phyloP scores from a whole-genome alignment of 75 land plant species.

The Cupressus sempervirens region DNA sequence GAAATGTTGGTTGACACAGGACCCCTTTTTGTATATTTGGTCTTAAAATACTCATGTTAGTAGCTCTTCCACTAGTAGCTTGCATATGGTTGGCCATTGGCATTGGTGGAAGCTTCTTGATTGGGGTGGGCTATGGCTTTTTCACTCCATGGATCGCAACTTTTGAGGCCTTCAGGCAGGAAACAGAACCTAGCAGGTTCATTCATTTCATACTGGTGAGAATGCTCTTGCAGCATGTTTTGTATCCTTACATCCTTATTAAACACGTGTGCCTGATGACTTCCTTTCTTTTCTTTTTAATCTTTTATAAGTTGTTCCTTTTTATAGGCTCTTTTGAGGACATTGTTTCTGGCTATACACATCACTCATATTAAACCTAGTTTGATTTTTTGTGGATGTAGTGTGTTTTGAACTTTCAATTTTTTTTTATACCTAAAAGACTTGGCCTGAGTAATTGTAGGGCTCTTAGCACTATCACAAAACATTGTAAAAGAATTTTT shows the following conservation, averaged over 20 bases:
- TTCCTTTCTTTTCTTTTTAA: not conserved
- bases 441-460: not conserved
- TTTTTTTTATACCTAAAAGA: not conserved
- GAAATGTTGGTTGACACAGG: conserved; percentile 32
- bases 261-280: not conserved
- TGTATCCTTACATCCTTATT: not conserved
- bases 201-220: conserved; percentile 62
- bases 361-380: not conserved
- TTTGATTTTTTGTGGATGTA: not conserved
- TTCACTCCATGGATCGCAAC: conserved; percentile 82
- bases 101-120: conserved; percentile 58
- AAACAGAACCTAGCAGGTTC: conserved; percentile 36
- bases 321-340: not conserved
- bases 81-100: conserved; percentile 58
- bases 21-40: conserved; percentile 46
- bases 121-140: conserved; percentile 82
- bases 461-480: not conserved
- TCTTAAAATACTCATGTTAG: conserved; percentile 45
- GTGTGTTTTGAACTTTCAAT: not conserved
- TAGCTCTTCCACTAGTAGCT: conserved; percentile 53
- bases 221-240: not conserved
- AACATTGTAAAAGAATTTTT: not conserved
- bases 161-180: conserved; percentile 77
- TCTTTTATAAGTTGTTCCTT: not conserved
- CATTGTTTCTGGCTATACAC: not conserved